phyloP scores from a whole-genome alignment of 2,329 filamentous ascomycete genomes.

The Colletotrichum gigasporum region DNA sequence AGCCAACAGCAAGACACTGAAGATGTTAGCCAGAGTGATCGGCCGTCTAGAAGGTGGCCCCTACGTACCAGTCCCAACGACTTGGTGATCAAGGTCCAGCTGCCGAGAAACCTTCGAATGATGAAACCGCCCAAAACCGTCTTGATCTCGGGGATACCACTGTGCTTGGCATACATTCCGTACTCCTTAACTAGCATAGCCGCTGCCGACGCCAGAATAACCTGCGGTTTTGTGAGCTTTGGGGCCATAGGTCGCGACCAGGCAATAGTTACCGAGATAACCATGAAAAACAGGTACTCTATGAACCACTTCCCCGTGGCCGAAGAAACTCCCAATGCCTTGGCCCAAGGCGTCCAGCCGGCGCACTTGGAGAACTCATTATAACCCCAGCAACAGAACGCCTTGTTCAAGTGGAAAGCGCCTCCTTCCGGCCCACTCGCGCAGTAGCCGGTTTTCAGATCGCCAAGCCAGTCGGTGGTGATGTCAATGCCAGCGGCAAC shows the following conservation, averaged over 20 bases:
- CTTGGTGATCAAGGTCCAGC: slow-evolving; percentile 90
- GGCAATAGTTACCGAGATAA: slow-evolving; percentile 75
- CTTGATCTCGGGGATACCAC: slow-evolving; percentile 98
- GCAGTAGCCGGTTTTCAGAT: slow-evolving; percentile 92
- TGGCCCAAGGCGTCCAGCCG: slow-evolving; percentile 89
- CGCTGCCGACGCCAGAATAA: slow-evolving; percentile 80
- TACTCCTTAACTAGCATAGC: slow-evolving; percentile 85
- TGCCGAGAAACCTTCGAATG: slow-evolving; percentile 85
- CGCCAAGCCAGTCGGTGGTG: slow-evolving; percentile 90
- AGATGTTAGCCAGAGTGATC: slow-evolving; percentile 36
- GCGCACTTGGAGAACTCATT: slow-evolving; percentile 83
- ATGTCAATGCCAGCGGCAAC: slow-evolving; percentile 92
- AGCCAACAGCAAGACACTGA: slow-evolving; percentile 88
- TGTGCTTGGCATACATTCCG: slow-evolving; percentile 89
- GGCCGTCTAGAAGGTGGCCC: background rate
- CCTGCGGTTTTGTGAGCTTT: slow-evolving; percentile 52
- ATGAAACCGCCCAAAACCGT: slow-evolving; percentile 94
- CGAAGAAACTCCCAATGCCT: slow-evolving; percentile 73
- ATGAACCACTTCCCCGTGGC: slow-evolving; percentile 79
- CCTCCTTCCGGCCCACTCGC: slow-evolving; percentile 78
- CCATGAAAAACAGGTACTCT: slow-evolving; percentile 86
- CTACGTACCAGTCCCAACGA: slow-evolving; percentile 81
- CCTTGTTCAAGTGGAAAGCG: slow-evolving; percentile 88
- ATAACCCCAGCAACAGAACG: slow-evolving; percentile 94
- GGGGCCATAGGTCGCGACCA: background rate